Evolutionary conservation across 2,329 filamentous ascomycete genomes (phyloP), one percentile per base, ranked within the genome.

Genomic region (Ceratocystis colombiana): DNA sequence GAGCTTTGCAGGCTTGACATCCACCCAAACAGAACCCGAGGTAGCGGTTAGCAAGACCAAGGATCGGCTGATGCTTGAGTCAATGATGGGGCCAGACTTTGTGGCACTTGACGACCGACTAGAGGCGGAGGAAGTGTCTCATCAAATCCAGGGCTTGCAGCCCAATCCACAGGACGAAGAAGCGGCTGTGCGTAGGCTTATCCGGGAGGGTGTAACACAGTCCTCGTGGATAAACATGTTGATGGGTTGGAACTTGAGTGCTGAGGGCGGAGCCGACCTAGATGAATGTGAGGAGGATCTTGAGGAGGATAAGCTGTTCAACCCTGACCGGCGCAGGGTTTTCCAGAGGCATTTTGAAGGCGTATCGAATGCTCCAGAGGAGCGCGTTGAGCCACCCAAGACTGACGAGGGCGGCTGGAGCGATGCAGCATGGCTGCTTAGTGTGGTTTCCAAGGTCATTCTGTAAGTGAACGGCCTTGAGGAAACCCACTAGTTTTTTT

Each of bases 341-440:
- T 50, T 66, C 20, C 46, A 66, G 50, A 62, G 66, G 45, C 64
- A 64, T 53, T 68, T 68, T 33, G 61, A 66, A 45, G 66, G 66
- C n/a, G 59, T 66, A 57, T 73, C 76, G 2, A 75, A 72, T 37
- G 66, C 73, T n/a, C 72, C 77, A 0, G 76, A 79, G 61, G 79
- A 82, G 62, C 74, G 74, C 8, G 75, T 85, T 72, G 82, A 72
- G 41, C 76, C 78, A 8, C 76, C 77, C 63, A 79, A 79, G 53
- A 76, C 78, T 7, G 79, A 86, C 64, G 80, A 83, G 55, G 84
- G 83, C 17, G 81, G 80, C 7, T 88, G 85, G 85, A 79, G 82
- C 67, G 86, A 88, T 73, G 85, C 84, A 30, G 84, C 84, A 17
- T 88, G 85, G 86, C 74, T 88, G 61, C 74, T 88, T 66, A 85